Evolutionary conservation across 164 flowering plant species (phyloP).

Genomic region (Tetrastigma voinierianum): DNA sequence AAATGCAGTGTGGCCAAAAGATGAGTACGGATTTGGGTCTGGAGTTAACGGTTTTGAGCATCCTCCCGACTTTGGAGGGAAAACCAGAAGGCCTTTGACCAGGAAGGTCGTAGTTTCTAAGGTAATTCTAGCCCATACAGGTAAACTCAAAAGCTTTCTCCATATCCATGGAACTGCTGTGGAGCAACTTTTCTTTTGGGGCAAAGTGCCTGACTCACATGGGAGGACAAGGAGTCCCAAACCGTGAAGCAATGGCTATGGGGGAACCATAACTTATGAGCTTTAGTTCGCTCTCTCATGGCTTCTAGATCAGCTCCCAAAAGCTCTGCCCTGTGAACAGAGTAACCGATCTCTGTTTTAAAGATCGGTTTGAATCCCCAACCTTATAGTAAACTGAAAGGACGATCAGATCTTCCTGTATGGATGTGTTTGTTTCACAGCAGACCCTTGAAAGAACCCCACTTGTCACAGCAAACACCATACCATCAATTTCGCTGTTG

Average conservation of each 20-base stretch:
- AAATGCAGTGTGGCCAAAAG: conserved; percentile 89
- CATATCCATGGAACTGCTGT: background rate
- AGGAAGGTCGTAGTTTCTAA: conserved; percentile 76
- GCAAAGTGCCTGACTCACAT: too few relatives aligned
- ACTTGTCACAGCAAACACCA: conserved; percentile 89
- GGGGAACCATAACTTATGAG: conserved; percentile 74
- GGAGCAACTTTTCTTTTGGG: too few relatives aligned
- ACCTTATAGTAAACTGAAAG: conserved; percentile 74
- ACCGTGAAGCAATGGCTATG: conserved; percentile 87
- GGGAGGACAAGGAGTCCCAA: conserved; percentile 82
- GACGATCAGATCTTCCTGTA: conserved; percentile 81
- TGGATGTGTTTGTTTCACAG: conserved; percentile 89
- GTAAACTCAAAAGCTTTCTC: conserved; percentile 25
- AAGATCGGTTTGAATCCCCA: conserved; percentile 71
- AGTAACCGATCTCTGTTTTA: conserved; percentile 65
- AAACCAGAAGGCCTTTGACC: conserved; percentile 64
- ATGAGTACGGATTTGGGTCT: conserved; percentile 55
- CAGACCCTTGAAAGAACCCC: conserved; percentile 93
- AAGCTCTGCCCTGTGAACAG: conserved; percentile 86
- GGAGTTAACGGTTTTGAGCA: conserved; percentile 49
- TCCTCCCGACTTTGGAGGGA: conserved; percentile 74
- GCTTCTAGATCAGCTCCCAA: conserved; percentile 92
- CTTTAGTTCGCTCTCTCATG: conserved; percentile 93
- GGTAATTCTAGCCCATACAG: conserved; percentile 91
- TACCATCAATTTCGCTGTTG: conserved; percentile 84